These are phyloP conservation scores for Rhodamnia argentea DNA, from an alignment of 345 rosid genomes.

Conservation along the genomic window DNA sequence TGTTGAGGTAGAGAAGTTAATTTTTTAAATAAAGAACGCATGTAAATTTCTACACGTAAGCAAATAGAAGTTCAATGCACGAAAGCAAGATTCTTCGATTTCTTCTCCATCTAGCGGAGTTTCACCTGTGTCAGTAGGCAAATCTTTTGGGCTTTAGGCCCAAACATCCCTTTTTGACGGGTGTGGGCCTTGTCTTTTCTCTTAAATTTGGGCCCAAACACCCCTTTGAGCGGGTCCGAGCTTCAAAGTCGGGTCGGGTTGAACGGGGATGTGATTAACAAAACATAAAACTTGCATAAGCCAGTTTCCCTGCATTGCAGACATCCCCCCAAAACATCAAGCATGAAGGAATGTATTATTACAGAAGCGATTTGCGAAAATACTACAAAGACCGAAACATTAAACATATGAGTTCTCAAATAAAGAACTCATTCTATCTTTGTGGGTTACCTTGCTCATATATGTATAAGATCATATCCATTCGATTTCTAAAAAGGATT, in stretches of 20 bases:
- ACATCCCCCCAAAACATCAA: background rate
- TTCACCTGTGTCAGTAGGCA: background rate
- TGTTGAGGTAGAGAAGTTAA: background rate
- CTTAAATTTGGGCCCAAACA: background rate
- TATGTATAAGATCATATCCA: background rate
- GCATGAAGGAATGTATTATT: background rate
- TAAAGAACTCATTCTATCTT: background rate
- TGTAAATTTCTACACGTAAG: background rate
- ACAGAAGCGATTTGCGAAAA: background rate
- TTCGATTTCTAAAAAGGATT: background rate
- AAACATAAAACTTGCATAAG: background rate
- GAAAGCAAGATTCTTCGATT: background rate
- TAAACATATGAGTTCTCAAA: background rate
- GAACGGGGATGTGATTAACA: background rate
- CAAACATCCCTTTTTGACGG: background rate
- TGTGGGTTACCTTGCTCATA: background rate
- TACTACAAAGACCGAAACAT: background rate
- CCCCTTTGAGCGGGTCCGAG: background rate
- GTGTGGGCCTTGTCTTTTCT: background rate
- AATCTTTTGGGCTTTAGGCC: background rate
- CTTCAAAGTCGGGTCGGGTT: background rate
- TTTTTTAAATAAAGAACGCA: background rate
- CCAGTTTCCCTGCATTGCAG: background rate
- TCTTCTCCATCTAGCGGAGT: background rate
- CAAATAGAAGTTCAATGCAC: background rate